A percentile compares a stretch with the other conserved stretches of the same genome.
Conservation (phyloP, 805 yeast species). For the Saccharomyces jurei region DNA sequence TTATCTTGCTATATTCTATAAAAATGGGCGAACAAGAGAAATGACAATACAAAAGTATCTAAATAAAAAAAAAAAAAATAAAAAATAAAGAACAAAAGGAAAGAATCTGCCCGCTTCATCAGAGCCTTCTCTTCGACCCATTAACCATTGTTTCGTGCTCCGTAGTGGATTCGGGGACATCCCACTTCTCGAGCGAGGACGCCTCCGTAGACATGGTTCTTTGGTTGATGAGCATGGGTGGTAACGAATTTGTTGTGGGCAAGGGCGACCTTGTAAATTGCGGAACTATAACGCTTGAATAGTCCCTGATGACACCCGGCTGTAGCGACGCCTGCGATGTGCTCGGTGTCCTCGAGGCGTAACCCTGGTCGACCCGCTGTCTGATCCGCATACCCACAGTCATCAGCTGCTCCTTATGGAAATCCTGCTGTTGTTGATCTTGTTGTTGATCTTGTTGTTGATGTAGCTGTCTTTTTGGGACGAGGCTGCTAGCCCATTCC, state of each 20-base stretch:
- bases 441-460: background rate
- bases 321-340: slow-evolving; percentile 3
- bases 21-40: background rate
- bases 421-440: slow-evolving; percentile 19
- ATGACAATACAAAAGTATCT: background rate
- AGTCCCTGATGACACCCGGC: slow-evolving; percentile 15
- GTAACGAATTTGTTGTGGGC: slow-evolving; percentile 24
- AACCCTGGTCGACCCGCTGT: slow-evolving; percentile 58
- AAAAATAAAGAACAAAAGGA: background rate
- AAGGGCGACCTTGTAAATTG: slow-evolving; percentile 30
- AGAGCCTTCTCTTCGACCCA: background rate
- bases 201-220: slow-evolving; percentile 26
- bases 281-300: slow-evolving; percentile 21
- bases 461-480: slow-evolving; percentile 29
- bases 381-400: slow-evolving; percentile 67
- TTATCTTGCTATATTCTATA: background rate
- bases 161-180: slow-evolving; percentile 7
- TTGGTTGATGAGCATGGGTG: slow-evolving; percentile 30
- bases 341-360: slow-evolving; percentile 19
- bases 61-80: background rate
- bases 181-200: slow-evolving; percentile 33
- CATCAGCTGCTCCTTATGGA: slow-evolving; percentile 36
- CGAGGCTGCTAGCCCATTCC: background rate
- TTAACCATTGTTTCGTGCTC: background rate
- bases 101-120: background rate